Conservation (phyloP, 768 basidiomycete genomes). For the Boletus sp. region DNA sequence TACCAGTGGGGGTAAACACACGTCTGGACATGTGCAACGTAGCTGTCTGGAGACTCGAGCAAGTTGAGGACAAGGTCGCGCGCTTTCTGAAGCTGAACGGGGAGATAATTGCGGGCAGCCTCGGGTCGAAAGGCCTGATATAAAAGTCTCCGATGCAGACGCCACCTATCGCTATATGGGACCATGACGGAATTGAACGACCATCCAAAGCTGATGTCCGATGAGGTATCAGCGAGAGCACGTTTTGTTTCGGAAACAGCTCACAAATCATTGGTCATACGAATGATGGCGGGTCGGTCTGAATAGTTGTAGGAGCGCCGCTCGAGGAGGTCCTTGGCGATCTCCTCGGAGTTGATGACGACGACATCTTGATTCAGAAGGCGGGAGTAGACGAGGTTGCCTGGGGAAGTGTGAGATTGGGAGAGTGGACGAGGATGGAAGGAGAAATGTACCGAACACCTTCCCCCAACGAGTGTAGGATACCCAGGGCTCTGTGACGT, state of each 20-base stretch:
- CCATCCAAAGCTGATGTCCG: slow-evolving; percentile 26
- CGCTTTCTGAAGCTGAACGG: slow-evolving; percentile 25
- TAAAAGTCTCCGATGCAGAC: slow-evolving; percentile 27
- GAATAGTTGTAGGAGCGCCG: slow-evolving; percentile 44
- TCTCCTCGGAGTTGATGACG: slow-evolving; percentile 39
- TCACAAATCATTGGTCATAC: slow-evolving; percentile 31
- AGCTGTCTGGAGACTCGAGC: slow-evolving; percentile 20
- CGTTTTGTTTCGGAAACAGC: neutral
- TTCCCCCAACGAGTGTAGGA: slow-evolving; percentile 33
- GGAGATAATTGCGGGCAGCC: slow-evolving; percentile 17
- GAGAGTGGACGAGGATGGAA: slow-evolving; percentile 10
- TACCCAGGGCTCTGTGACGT: slow-evolving; percentile 28
- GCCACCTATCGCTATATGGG: slow-evolving; percentile 29
- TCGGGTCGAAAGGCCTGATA: slow-evolving; percentile 26
- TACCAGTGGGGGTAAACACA: slow-evolving; percentile 1
- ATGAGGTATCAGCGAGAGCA: neutral
- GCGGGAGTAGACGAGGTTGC: slow-evolving; percentile 37
- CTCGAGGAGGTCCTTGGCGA: slow-evolving; percentile 42
- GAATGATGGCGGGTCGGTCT: slow-evolving; percentile 35
- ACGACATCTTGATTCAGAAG: slow-evolving; percentile 37
- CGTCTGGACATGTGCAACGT: slow-evolving; percentile 24
- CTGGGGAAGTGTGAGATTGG: slow-evolving; percentile 10
- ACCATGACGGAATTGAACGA: slow-evolving; percentile 28
- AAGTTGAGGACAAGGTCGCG: slow-evolving; percentile 25
- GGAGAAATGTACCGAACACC: slow-evolving; percentile 23